These are phyloP conservation scores for slime mould (Dictyostelium discoideum) DNA, from an alignment of 78 protist genomes.

Conservation along the genomic window dicty_2.7 NC_007089.4:662001-662500, in stretches of 20 bases:
- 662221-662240: not conserved
- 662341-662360: not conserved
- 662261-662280: not conserved
- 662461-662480: not conserved
- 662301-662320: not conserved
- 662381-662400: slow-evolving; percentile 10
- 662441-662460: not conserved
- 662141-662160: not conserved
- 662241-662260: not conserved
- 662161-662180: not conserved
- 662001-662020: not conserved
- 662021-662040: not conserved
- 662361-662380: not conserved
- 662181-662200: not conserved
- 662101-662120: not conserved
- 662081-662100: not conserved
- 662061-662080: slow-evolving; percentile 30
- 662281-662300: slow-evolving; percentile 27
- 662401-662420: slow-evolving; percentile 32
- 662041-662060: not conserved
- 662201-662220: slow-evolving; percentile 51
- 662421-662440: slow-evolving; percentile 32
- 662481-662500: too few relatives aligned
- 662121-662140: not conserved
- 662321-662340: not conserved